Evolutionary conservation across 176 grass and related monocot species (phyloP).

Genomic region (Guadua angustifolia): DNA sequence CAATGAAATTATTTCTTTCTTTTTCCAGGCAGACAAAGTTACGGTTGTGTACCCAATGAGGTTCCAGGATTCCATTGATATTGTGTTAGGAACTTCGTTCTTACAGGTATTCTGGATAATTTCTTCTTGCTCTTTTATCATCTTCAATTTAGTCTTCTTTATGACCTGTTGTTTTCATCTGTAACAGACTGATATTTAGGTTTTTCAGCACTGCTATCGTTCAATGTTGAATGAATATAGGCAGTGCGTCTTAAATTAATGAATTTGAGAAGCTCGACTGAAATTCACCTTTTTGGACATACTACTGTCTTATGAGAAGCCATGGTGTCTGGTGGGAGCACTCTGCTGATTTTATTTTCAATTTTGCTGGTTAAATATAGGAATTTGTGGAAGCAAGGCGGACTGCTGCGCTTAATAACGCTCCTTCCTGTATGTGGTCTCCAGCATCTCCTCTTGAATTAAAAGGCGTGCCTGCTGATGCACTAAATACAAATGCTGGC

Average conservation of each 20-base stretch:
- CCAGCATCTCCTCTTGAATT: conserved; percentile 79
- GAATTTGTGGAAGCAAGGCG: conserved; percentile 99
- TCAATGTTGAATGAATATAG: conserved; percentile 16
- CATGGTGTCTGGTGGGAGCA: not conserved
- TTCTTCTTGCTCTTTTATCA: conserved; percentile 19
- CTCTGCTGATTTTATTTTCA: not conserved
- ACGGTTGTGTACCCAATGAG: conserved; percentile 92
- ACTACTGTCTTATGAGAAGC: not conserved
- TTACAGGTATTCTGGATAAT: conserved; percentile 73
- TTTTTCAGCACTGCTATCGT: conserved; percentile 1
- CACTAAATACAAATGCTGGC: conserved; percentile 92
- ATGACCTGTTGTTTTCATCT: conserved; percentile 12
- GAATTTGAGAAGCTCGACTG: not conserved
- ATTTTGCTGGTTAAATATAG: conserved; percentile 46
- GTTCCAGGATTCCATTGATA: conserved; percentile 91
- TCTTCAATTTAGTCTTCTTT: conserved; percentile 21
- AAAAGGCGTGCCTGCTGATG: conserved; percentile 75
- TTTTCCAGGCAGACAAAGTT: conserved; percentile 82
- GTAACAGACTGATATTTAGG: conserved; percentile 23
- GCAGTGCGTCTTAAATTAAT: not conserved
- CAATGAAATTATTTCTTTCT: conserved; percentile 18
- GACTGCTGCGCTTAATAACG: conserved; percentile 78
- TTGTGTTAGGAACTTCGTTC: conserved; percentile 94
- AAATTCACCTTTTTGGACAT: conserved; percentile 16
- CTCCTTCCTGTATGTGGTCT: conserved; percentile 96